Percentiles rank a stretch among this genome's conserved stretches.
Evolutionary conservation across 768 basidiomycete genomes (phyloP).

Genomic region (Kwoniella dendrophila): DNA sequence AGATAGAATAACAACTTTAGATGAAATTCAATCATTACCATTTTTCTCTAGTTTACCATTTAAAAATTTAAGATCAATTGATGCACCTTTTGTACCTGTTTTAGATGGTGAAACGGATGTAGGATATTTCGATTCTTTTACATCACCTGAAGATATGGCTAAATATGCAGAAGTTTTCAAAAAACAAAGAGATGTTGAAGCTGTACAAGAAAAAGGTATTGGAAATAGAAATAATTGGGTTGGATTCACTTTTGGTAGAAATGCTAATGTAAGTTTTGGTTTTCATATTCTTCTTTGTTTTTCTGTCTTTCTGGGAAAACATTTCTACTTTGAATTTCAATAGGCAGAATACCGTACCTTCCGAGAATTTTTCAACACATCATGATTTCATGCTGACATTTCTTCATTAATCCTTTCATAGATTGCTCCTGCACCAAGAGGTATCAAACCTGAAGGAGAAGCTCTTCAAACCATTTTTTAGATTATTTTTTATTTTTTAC

Average conservation of each 20-base stretch:
- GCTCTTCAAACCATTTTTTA: constrained; percentile 57
- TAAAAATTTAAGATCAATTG: constrained; percentile 72
- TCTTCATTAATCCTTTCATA: constrained; percentile 1
- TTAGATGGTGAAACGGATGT: constrained; percentile 93
- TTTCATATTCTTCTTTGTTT: background rate
- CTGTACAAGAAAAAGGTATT: constrained; percentile 76
- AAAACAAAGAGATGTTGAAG: constrained; percentile 92
- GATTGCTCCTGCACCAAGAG: constrained; percentile 32
- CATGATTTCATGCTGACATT: too few species aligned
- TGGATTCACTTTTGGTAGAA: constrained; percentile 57
- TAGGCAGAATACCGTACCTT: too few species aligned
- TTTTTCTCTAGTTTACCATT: constrained; percentile 81
- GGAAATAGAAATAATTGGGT: constrained; percentile 56
- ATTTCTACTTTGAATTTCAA: too few species aligned
- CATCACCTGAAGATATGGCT: constrained; percentile 88
- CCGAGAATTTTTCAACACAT: background rate
- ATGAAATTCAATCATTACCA: constrained; percentile 72
- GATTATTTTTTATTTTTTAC: background rate
- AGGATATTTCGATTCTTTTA: constrained; percentile 61
- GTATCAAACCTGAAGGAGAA: constrained; percentile 54
- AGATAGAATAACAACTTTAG: constrained; percentile 72
- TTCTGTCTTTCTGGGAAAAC: too few species aligned
- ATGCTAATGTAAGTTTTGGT: constrained; percentile 39
- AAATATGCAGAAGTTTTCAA: constrained; percentile 98
- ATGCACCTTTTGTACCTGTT: constrained; percentile 90